Conservation (phyloP, 306 rosid species). For the Dalbergia oliveri region DNA sequence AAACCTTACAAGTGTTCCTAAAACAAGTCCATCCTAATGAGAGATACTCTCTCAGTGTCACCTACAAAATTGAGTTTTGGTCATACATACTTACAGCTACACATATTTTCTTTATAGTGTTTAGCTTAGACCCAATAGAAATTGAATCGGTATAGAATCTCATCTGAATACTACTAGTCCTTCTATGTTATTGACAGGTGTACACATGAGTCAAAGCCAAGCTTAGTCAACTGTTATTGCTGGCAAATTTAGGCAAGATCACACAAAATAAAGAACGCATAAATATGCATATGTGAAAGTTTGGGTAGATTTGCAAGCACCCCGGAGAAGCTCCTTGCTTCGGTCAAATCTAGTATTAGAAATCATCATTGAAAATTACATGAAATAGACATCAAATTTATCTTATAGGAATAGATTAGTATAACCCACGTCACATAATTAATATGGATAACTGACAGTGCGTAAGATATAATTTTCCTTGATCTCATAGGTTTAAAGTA, state of each 20-base stretch:
- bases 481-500: neutral
- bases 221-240: neutral
- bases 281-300: slow-evolving; percentile 33
- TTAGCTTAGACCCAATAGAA: slow-evolving; percentile 40
- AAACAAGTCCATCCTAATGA: slow-evolving; percentile 42
- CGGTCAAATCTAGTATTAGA: slow-evolving; percentile 41
- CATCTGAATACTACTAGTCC: neutral
- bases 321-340: slow-evolving; percentile 39
- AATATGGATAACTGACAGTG: neutral
- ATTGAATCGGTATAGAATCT: slow-evolving; percentile 26
- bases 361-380: slow-evolving; percentile 18
- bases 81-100: neutral
- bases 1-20: slow-evolving; percentile 34
- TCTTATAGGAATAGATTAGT: neutral
- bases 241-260: slow-evolving; percentile 19
- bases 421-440: slow-evolving; percentile 8
- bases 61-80: slow-evolving; percentile 42
- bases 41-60: slow-evolving; percentile 48
- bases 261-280: neutral
- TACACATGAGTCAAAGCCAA: neutral
- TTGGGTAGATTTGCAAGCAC: slow-evolving; percentile 39
- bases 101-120: slow-evolving; percentile 21
- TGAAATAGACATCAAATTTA: slow-evolving; percentile 24
- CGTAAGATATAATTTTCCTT: neutral
- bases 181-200: neutral